phyloP scores from a whole-genome alignment of 805 yeast genomes.

The Vanderwaltozyma tropicalis region DNA sequence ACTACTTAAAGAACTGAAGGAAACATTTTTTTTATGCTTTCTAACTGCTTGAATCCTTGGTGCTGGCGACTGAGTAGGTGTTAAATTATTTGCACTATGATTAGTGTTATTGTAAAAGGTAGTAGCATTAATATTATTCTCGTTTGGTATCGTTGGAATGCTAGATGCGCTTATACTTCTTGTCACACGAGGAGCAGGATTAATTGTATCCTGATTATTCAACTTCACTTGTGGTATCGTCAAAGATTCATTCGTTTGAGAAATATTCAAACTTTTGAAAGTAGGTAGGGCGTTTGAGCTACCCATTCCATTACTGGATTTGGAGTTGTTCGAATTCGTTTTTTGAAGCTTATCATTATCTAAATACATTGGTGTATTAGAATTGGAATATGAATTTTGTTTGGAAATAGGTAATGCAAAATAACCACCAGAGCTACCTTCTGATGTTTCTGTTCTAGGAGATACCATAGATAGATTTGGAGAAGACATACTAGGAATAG shows the following conservation, averaged over 20 bases:
- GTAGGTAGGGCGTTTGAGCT: not conserved
- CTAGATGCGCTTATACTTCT: constrained; percentile 2
- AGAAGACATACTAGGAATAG: constrained; percentile 2
- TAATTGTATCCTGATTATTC: constrained; percentile 12
- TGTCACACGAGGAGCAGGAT: not conserved
- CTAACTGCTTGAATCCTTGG: constrained; percentile 22
- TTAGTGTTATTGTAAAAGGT: constrained; percentile 16
- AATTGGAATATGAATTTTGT: constrained; percentile 3
- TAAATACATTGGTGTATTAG: constrained; percentile 1
- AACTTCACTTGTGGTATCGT: constrained; percentile 13
- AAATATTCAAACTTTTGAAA: not conserved
- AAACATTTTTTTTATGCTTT: constrained; percentile 27
- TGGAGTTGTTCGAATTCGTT: constrained; percentile 2
- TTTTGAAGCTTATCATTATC: constrained; percentile 5
- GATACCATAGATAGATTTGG: constrained; percentile 13
- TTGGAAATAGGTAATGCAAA: constrained; percentile 26
- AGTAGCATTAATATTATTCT: not conserved
- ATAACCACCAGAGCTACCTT: constrained; percentile 26
- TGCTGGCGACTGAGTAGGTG: constrained; percentile 1
- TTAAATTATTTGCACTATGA: constrained; percentile 17
- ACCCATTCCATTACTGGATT: not conserved
- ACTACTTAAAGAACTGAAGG: constrained; percentile 27
- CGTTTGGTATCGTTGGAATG: constrained; percentile 12
- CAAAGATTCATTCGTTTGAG: not conserved
- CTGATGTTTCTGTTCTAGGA: constrained; percentile 19